Evolutionary conservation across 225 moss, liverwort and hornwort genomes (phyloP).

Genomic region (Climacium dendroides): DNA sequence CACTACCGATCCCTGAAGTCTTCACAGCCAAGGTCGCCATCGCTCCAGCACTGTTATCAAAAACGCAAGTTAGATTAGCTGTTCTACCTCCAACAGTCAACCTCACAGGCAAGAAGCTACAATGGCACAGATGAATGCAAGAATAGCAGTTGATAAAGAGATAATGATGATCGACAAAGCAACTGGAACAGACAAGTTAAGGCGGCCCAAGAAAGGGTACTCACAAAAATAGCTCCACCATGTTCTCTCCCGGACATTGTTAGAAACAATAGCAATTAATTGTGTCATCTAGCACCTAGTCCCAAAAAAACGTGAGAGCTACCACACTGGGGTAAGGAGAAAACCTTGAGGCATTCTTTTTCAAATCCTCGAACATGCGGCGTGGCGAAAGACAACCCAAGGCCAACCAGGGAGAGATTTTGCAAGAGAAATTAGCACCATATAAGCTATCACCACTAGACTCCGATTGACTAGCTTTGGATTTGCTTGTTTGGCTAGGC

Average conservation of each 20-base stretch:
- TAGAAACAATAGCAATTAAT: background rate
- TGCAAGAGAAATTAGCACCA: slow-evolving; percentile 96
- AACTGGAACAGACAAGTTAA: background rate
- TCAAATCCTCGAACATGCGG: slow-evolving; percentile 93
- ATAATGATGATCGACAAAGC: background rate
- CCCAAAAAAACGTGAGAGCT: background rate
- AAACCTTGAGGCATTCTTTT: slow-evolving; percentile 49
- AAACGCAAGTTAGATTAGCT: background rate
- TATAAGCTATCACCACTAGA: slow-evolving; percentile 64
- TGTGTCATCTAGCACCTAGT: background rate
- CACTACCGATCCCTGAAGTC: slow-evolving; percentile 19
- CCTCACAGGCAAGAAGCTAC: background rate
- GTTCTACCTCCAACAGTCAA: background rate
- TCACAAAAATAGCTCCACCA: background rate
- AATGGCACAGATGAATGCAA: background rate
- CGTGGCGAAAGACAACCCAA: slow-evolving; percentile 99
- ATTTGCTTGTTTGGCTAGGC: slow-evolving; percentile 17
- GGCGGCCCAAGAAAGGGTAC: background rate
- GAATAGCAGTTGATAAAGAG: background rate
- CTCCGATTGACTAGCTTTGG: slow-evolving; percentile 32
- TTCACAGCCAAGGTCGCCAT: slow-evolving; percentile 24
- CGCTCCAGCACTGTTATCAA: slow-evolving; percentile 9
- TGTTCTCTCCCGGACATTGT: background rate
- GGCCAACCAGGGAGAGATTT: slow-evolving; percentile 97
- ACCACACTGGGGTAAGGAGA: background rate